Base-by-base conservation (phyloP, 139 green algal species). In the Raphidocelis subcapitata region DNA sequence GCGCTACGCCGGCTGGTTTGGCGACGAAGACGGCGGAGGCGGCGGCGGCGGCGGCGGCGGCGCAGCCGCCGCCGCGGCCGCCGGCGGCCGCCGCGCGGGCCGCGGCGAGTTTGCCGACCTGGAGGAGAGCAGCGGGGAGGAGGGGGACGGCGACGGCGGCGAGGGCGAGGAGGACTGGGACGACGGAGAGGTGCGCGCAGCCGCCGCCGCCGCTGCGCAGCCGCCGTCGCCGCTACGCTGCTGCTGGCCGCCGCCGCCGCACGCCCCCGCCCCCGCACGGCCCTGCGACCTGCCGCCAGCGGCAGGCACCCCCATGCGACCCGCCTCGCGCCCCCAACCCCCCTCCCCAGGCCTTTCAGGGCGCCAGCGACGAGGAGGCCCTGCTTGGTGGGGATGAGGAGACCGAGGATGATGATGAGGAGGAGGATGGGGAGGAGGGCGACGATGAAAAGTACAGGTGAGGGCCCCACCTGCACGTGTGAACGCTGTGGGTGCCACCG, bases 1-100 rank as follows among this genome's bases (percentile, higher is more conserved):
- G 36, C 79, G 85, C 77, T 97, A 92, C 71, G 90, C 80, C 8
- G 84, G 82, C 41, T 85, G 83, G 82, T 94, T 95, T 74, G 81
- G 79, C 35, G 72, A 73, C n/a, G 65, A 79, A 4, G 74, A 86
- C 15, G 80, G 84, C n/a, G 81, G 55, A 18, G 72, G 32, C 28
- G 69, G 84, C 12, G 79, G 83, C 12, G 79, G 51, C 21, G 69
- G 28, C 32, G 74, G 49, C 31, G 67, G 73, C 26, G 81, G 73
- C 2, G 81, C 85, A 20, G 81, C 80, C 8, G 74, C 84, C 15
- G 77, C 72, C 14, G 82, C 76, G 2, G 73, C 72, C 21, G 52
- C 67, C 20, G n/a, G 66, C 20, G 46, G 52, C 47, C 24, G 29
- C 4, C 21, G 41, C 26, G 4, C 59, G n/a, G 67, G 56, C 4